Conservation (phyloP, 768 basidiomycete species). For the Cubamyces lactineus region DNA sequence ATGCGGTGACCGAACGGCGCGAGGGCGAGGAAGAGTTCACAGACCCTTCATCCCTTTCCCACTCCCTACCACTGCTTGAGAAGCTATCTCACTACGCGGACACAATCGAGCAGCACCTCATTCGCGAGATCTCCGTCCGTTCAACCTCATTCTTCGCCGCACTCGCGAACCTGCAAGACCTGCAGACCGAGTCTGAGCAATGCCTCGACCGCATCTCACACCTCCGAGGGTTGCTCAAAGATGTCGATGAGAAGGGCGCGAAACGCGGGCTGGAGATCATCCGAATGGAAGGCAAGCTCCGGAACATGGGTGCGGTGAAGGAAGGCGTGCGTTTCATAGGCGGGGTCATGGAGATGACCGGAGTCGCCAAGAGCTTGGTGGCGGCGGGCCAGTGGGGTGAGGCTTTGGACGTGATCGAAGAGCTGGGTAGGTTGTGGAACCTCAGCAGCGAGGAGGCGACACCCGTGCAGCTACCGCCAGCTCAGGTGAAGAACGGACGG, state of each 20-base stretch:
- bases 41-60: slow-evolving; percentile 65
- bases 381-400: slow-evolving; percentile 86
- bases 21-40: slow-evolving; percentile 40
- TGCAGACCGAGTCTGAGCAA: slow-evolving; percentile 85
- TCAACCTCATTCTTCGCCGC: slow-evolving; percentile 97
- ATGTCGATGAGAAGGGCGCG: slow-evolving; percentile 78
- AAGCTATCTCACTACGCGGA: slow-evolving; percentile 92
- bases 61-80: slow-evolving; percentile 79
- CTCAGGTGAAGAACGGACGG: slow-evolving; percentile 18
- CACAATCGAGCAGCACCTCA: slow-evolving; percentile 91
- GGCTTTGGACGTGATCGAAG: slow-evolving; percentile 75
- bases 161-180: slow-evolving; percentile 88
- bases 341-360: slow-evolving; percentile 77
- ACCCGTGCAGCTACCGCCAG: slow-evolving; percentile 8
- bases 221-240: slow-evolving; percentile 69
- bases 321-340: slow-evolving; percentile 66
- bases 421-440: slow-evolving; percentile 64
- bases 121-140: slow-evolving; percentile 88
- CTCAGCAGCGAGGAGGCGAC: background rate
- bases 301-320: slow-evolving; percentile 60
- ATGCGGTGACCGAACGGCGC: slow-evolving; percentile 65
- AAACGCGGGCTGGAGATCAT: slow-evolving; percentile 81
- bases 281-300: slow-evolving; percentile 60
- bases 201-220: slow-evolving; percentile 78
- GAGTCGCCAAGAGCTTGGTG: slow-evolving; percentile 73